These are phyloP conservation scores for Starmerella etchellsii DNA, from an alignment of 805 yeast genomes.

Conservation along the genomic window DNA sequence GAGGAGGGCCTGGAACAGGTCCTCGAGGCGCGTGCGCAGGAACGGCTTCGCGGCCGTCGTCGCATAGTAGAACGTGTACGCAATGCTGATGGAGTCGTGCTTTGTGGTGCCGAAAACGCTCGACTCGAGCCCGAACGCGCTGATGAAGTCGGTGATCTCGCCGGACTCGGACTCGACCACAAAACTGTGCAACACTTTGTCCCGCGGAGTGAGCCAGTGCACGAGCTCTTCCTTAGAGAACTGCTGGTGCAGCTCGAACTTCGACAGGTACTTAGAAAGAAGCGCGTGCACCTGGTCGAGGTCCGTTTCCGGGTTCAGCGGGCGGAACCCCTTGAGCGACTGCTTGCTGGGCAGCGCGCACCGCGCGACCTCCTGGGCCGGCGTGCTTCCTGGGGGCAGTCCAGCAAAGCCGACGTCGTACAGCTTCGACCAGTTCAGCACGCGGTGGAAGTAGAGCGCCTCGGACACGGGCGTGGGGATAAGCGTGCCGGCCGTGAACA, in stretches of 20 bases:
- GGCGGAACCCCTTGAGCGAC: conserved; percentile 41
- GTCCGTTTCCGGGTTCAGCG: conserved; percentile 45
- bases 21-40: conserved; percentile 46
- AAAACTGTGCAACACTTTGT: conserved; percentile 38
- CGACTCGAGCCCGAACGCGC: conserved; percentile 81
- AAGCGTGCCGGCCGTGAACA: conserved; percentile 83
- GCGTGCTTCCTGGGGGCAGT: conserved; percentile 59
- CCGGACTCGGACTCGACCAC: conserved; percentile 58
- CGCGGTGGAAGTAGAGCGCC: conserved; percentile 85
- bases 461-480: conserved; percentile 86
- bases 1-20: conserved; percentile 60
- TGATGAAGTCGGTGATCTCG: conserved; percentile 72
- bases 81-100: conserved; percentile 63
- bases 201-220: conserved; percentile 58
- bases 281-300: conserved; percentile 49
- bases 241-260: conserved; percentile 60
- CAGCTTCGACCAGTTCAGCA: conserved; percentile 81
- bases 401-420: conserved; percentile 82
- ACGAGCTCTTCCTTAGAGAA: conserved; percentile 55
- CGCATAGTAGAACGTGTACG: conserved; percentile 84
- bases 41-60: conserved; percentile 41
- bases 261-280: conserved; percentile 47
- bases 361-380: conserved; percentile 49
- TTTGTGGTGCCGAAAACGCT: conserved; percentile 52
- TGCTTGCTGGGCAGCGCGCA: conserved; percentile 42